Evolutionary conservation across 2,329 filamentous ascomycete species (phyloP), one percentile per base, ranked within the genome.

Genomic region (Monilinia vaccinii-corymbosi): DNA sequence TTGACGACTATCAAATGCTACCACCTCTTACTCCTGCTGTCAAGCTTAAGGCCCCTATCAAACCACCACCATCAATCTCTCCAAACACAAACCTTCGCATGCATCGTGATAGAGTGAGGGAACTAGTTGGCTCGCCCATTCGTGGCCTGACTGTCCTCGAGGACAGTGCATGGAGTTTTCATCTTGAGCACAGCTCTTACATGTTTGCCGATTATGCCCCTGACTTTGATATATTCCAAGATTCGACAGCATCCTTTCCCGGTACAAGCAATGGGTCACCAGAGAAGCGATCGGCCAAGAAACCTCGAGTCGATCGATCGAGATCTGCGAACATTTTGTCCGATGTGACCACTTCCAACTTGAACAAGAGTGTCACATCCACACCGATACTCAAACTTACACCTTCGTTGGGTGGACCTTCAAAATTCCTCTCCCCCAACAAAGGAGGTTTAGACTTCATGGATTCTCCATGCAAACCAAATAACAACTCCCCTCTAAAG

Each of bases 71-170:
- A 58, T 96, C 93, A 0, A 87, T 90, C 21, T 97, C 93, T 16
- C 93, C 94, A 2, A 95, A 94, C 71, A 97, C 93, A 11, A 96
- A 96, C 70, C 80, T 97, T 23, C 86, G 87, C 61, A 85, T 94
- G 66, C 94, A 97, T 71, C 88, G 93, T 58, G 86, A 93, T 69
- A 87, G 85, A 65, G 90, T 97, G 64, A 81, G 82, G 62, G 82
- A 89, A 66, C 84, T 96, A 78, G 83, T 96, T 48, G 89, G 90
- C 60, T 94, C 90, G 6, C 91, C 91, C 18, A 80, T 83, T 56
- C 83, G 84, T 66, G 79, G 71, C 49, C 69, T 79, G 47, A 78
- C 76, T 63, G 75, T 77, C 64, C 72, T 84, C 52, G 76, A 78
- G 18, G 81, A 84, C 34, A 73, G 76, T 21, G 72, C 81, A 4